A percentile compares a stretch with the other conserved stretches of the same genome.
Evolutionary conservation across 805 yeast genomes (phyloP).

Genomic region (Ogataea saltuana): DNA sequence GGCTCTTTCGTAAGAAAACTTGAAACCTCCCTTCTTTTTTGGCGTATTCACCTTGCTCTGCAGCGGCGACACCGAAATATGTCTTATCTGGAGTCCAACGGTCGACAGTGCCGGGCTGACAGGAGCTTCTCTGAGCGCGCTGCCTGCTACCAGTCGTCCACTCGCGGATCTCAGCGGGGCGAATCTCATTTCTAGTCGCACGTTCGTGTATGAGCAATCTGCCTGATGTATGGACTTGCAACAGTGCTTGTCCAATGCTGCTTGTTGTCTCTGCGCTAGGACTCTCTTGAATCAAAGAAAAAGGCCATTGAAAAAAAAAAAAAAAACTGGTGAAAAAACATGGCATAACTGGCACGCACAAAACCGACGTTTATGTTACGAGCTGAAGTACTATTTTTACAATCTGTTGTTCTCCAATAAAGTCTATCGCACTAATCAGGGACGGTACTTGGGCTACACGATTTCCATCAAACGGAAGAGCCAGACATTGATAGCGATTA

Average conservation of each 20-base stretch:
- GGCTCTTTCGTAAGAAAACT: slow-evolving; percentile 33
- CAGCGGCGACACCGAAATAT: slow-evolving; percentile 17
- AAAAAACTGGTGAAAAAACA: slow-evolving; percentile 17
- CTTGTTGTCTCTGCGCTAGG: too few species aligned
- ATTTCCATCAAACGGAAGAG: too few species aligned
- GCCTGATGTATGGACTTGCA: too few species aligned
- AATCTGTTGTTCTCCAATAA: too few species aligned
- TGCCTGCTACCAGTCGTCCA: slow-evolving; percentile 7
- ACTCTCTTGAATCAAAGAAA: neutral
- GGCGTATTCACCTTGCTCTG: slow-evolving; percentile 10
- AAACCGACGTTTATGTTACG: slow-evolving; percentile 7
- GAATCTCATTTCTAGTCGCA: slow-evolving; percentile 15
- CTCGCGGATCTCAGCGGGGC: slow-evolving; percentile 15
- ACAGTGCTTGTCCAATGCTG: too few species aligned
- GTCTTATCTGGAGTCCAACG: slow-evolving; percentile 8
- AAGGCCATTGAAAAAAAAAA: slow-evolving; percentile 8
- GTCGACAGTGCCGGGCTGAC: neutral
- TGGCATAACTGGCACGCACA: slow-evolving; percentile 10
- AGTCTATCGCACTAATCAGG: neutral
- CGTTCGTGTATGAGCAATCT: too few species aligned
- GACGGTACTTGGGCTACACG: neutral
- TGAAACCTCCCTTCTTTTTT: slow-evolving; percentile 21
- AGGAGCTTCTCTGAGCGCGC: slow-evolving; percentile 1
- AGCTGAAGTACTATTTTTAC: neutral
- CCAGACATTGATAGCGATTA: too few species aligned